phyloP scores from a whole-genome alignment of 1,284 basidiomycete genomes.

The Meira nashicola region DNA sequence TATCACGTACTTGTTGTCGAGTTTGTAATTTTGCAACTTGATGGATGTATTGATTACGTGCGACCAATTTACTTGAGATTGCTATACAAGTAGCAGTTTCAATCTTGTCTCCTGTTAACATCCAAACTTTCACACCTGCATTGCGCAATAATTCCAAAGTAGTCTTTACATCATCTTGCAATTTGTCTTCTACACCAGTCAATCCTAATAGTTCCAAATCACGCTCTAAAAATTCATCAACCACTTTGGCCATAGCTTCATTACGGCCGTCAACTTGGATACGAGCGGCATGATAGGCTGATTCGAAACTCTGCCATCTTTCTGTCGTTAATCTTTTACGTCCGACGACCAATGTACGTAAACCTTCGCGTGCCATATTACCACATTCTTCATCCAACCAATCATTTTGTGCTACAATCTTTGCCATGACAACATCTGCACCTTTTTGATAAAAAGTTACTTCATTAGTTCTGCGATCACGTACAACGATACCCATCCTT shows the following conservation, averaged over 20 bases:
- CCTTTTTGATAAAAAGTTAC: conserved; percentile 92
- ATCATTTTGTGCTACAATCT: conserved; percentile 91
- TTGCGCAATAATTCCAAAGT: conserved; percentile 90
- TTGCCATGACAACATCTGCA: conserved; percentile 93
- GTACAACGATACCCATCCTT: conserved; percentile 95
- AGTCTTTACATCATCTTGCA: conserved; percentile 92
- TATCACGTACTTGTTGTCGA: conserved; percentile 64
- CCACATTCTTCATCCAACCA: conserved; percentile 98
- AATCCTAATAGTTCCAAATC: conserved; percentile 87
- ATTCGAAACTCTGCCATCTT: conserved; percentile 70
- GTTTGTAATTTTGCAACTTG: conserved; percentile 87
- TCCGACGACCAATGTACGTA: conserved; percentile 88
- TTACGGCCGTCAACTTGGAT: conserved; percentile 71
- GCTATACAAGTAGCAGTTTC: conserved; percentile 98
- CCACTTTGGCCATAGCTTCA: conserved; percentile 67
- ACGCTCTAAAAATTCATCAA: conserved; percentile 74
- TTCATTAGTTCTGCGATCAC: conserved; percentile 69
- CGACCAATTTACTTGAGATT: conserved; percentile 91
- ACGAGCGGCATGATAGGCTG: conserved; percentile 71
- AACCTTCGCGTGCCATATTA: conserved; percentile 95
- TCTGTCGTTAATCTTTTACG: conserved; percentile 70
- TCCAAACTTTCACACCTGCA: conserved; percentile 98
- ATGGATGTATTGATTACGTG: conserved; percentile 94
- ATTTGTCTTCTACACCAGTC: conserved; percentile 96
- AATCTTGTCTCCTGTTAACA: conserved; percentile 98